Base-by-base conservation (phyloP, 371 early-diverging fungal genomes). In the Basidiobolus meristosporus region DNA sequence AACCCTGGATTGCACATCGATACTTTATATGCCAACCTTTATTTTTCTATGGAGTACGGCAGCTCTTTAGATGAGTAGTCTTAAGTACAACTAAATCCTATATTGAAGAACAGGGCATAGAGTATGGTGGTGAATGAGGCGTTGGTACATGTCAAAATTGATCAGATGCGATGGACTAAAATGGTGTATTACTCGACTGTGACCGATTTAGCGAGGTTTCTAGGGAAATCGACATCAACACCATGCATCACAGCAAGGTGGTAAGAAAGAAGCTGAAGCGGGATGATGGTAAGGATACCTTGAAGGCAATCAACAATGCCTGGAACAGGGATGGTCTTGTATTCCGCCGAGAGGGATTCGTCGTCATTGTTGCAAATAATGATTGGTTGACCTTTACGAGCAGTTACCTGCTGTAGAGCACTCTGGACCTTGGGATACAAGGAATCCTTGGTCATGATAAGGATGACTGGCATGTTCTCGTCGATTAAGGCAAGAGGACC, bases 401-500 rank as follows among this genome's bases (percentile, higher is more conserved):
- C 92, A 30, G 83, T 72, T 29, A 98, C 92, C 60, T 98, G 97
- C 58, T 97, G 82, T 51, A 98, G 59, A n/a, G 98, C 98, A 51
- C 77, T 82, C 63, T 90, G 84, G 10, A 95, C 89, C 70, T 98
- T 97, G 48, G 62, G 62, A 59, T 82, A 81, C 47, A 82, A 62
- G 22, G 78, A 75, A 57, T 95, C 91, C 52, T 59, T 52, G 41
- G 90, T 88, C 77, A 89, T 86, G 56, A 93, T 73, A 47, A 91
- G 57, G 44, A 99, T 81, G 28, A 98, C 84, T 14, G 89, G 88
- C 82, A 96, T 85, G 58, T 88, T 78, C 60, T 92, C 95, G 58
- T 98, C 98, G 48, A 98, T 84, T 46, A 99, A 70, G 12, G 99
- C 99, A 49, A 99, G 64, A 17, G 99, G 98, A 37, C 99, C 99